Percentiles rank a stretch among this genome's conserved stretches.
Conservation (phyloP, 1,284 basidiomycete species). For the Marasmius fiardii region DNA sequence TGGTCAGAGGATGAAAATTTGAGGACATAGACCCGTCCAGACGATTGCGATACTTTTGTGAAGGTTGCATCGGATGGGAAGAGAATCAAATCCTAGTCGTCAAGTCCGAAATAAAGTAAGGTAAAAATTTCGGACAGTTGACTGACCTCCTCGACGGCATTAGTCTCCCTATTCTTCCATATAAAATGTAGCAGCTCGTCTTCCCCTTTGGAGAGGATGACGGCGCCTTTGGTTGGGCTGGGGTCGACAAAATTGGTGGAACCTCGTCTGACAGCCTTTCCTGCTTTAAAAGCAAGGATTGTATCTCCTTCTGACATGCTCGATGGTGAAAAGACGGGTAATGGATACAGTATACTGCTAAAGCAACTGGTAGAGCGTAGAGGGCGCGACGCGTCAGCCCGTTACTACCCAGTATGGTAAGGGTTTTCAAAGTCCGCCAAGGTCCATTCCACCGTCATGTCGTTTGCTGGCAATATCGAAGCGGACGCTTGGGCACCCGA, state of each 20-base stretch:
- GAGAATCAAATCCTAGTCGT: constrained; percentile 64
- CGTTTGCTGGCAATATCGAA: constrained; percentile 48
- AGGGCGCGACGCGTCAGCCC: constrained; percentile 40
- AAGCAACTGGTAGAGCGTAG: constrained; percentile 9
- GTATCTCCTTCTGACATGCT: constrained; percentile 32
- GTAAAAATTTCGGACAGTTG: not conserved
- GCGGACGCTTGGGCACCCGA: constrained; percentile 62
- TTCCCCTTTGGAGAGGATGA: constrained; percentile 63
- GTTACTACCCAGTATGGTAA: too few species aligned
- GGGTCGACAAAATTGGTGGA: constrained; percentile 67
- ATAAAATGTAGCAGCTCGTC: constrained; percentile 74
- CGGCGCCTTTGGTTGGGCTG: constrained; percentile 64
- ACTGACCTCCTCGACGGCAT: constrained; percentile 57
- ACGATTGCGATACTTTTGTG: constrained; percentile 57
- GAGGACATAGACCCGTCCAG: constrained; percentile 71
- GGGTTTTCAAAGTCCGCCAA: constrained; percentile 28
- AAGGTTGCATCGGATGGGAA: constrained; percentile 80
- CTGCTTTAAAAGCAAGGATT: constrained; percentile 79
- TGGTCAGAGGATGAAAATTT: constrained; percentile 81
- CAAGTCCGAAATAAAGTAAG: constrained; percentile 4
- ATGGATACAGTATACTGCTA: not conserved
- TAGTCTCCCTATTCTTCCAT: constrained; percentile 70
- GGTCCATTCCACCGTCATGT: constrained; percentile 29
- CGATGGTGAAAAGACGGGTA: not conserved
- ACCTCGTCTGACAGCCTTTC: constrained; percentile 65